A percentile compares a stretch with the other conserved stretches of the same genome.
phyloP scores from a whole-genome alignment of 2,329 filamentous ascomycete species.

The Scolecobasidium constrictum region DNA sequence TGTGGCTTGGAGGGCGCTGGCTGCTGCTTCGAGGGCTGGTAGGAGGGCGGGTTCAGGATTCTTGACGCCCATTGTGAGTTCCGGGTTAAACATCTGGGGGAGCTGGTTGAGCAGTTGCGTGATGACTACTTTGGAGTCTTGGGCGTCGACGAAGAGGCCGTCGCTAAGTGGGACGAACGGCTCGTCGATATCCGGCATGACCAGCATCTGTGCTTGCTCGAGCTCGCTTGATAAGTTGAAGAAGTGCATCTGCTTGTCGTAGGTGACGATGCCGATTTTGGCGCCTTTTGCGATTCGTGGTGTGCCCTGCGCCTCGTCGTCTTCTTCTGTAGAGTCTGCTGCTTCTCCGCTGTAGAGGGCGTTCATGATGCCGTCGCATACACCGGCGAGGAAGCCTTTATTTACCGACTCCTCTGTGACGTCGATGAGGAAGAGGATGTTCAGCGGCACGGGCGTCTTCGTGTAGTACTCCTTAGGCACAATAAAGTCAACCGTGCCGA shows the following conservation, averaged over 20 bases:
- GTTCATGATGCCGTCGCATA: constrained; percentile 77
- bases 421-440: constrained; percentile 86
- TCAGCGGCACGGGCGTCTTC: constrained; percentile 77
- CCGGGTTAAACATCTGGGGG: constrained; percentile 66
- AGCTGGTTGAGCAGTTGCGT: constrained; percentile 74
- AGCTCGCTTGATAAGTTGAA: constrained; percentile 80
- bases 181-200: constrained; percentile 95
- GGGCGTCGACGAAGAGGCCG: constrained; percentile 87
- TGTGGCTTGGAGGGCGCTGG: constrained; percentile 73
- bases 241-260: constrained; percentile 93
- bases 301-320: constrained; percentile 38
- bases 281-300: constrained; percentile 60
- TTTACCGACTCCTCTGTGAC: constrained; percentile 86
- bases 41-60: constrained; percentile 84
- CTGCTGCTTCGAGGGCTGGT: constrained; percentile 70
- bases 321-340: constrained; percentile 32
- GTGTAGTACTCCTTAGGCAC: constrained; percentile 99
- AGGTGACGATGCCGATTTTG: constrained; percentile 91
- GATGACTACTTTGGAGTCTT: constrained; percentile 80
- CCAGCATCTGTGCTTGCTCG: constrained; percentile 91
- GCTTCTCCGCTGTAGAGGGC: constrained; percentile 68
- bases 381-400: constrained; percentile 79
- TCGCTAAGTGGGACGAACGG: constrained; percentile 89
- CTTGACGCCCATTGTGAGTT: constrained; percentile 49
- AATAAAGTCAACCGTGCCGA: constrained; percentile 89